Base-by-base conservation (phyloP, 2,329 filamentous ascomycete genomes). In the Leptographium lundbergii region DNA sequence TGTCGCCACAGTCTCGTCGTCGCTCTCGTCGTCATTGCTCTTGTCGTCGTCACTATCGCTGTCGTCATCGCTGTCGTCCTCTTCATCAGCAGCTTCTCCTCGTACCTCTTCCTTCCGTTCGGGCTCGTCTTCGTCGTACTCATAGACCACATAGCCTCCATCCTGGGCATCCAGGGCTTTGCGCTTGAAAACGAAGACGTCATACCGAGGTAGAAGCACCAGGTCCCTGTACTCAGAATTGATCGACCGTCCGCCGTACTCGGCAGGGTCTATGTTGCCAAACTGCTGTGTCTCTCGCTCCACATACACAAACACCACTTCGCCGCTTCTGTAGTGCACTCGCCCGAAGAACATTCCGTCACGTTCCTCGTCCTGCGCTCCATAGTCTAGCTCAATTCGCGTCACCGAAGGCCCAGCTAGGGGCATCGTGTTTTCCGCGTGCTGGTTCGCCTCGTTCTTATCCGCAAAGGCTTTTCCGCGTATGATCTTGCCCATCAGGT, bases 281-380 rank as follows among this genome's bases (percentile, higher is more conserved):
- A 57, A 61, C 52, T 62, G 51, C 52, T 61, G 58, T 25, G 25
- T 29, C 53, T 62, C 61, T 14, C 53, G 39, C 25, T 61, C 64
- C 14, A 65, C 64, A 17, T 61, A 62, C 7, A 64, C 54, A 27
- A 48, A 54, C 14, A 60, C 19, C 17, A 45, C n/a, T 1, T 36
- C 45, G 39, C 42, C 58, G 25, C 59, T 42, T 3, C 36, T 57
- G 53, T 56, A 61, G 19, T 34, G 11, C 6, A 59, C 58, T 0
- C 54, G 42, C 2, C 63, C 61, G 13, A 57, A 61, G n/a, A 64
- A 65, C 59, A 65, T 57, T 14, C 63, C 61, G 14, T 61, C 57
- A 10, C 63, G 60, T 4, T 57, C 29, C 0, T 57, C 27, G 6
- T 59, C 60, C 1, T 59, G 29, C 1, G n/a, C 29, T 14, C 58